Evolutionary conservation across 306 rosid species (phyloP).

Genomic region (Arachis hypogaea): DNA sequence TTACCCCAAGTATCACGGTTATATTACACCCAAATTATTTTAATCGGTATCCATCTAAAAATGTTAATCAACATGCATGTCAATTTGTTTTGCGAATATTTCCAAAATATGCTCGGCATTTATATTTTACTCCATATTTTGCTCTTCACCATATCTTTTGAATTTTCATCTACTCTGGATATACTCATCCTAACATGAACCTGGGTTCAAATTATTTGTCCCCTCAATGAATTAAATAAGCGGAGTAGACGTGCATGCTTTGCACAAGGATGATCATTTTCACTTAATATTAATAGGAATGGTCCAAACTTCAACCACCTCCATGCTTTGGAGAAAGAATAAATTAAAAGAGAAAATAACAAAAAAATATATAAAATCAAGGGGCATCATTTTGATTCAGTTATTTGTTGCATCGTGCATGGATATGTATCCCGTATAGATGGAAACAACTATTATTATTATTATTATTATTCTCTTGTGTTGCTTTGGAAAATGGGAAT

Average conservation of each 20-base stretch:
- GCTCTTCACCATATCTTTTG: not conserved
- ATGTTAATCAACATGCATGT: not conserved
- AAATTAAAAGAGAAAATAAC: not conserved
- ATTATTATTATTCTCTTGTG: not conserved
- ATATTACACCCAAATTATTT: not conserved
- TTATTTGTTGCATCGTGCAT: not conserved
- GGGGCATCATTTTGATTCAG: too few species aligned
- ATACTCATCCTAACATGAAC: slow-evolving; percentile 32
- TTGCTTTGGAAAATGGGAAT: not conserved
- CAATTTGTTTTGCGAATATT: not conserved
- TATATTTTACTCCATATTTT: not conserved
- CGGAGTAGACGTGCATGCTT: slow-evolving; percentile 37
- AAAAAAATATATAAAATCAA: too few species aligned
- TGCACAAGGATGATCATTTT: slow-evolving; percentile 42
- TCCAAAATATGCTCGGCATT: not conserved
- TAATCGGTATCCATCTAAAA: too few species aligned
- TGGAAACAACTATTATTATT: slow-evolving; percentile 11
- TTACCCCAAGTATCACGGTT: too few species aligned
- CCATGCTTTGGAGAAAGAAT: not conserved
- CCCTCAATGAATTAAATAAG: not conserved
- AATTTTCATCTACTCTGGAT: slow-evolving; percentile 22
- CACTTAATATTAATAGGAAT: slow-evolving; percentile 46
- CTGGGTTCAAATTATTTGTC: slow-evolving; percentile 47
- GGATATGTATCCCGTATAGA: not conserved
- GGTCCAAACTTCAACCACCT: slow-evolving; percentile 31